phyloP scores from a whole-genome alignment of 179 eudicot genomes.

The Corrigiola litoralis region DNA sequence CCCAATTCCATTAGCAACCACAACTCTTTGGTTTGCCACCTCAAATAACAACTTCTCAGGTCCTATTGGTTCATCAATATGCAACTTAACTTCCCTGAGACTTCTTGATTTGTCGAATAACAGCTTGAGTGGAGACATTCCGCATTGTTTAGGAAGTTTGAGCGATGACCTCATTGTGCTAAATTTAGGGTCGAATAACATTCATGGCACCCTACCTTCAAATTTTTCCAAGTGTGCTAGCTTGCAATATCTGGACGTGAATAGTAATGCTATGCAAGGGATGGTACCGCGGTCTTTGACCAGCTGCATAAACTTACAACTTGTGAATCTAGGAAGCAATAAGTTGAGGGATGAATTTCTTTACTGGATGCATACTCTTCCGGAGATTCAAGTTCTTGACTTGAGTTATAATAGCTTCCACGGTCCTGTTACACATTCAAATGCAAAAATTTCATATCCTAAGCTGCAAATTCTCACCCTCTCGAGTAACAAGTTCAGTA shows the following conservation, averaged over 20 bases:
- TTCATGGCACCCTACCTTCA: slow-evolving; percentile 13
- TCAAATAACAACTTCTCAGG: slow-evolving; percentile 19
- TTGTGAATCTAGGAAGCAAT: slow-evolving; percentile 9
- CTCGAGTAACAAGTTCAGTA: slow-evolving; percentile 4
- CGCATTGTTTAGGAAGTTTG: slow-evolving; percentile 15
- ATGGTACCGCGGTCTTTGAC: slow-evolving; percentile 8
- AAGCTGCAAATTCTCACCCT: slow-evolving; percentile 14
- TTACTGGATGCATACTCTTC: slow-evolving; percentile 3
- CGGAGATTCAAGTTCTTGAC: slow-evolving; percentile 9
- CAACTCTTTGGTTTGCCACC: neutral
- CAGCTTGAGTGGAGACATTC: slow-evolving; percentile 19
- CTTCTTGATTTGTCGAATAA: slow-evolving; percentile 23
- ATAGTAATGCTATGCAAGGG: slow-evolving; percentile 14
- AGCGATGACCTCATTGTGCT: slow-evolving; percentile 8
- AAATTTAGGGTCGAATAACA: slow-evolving; percentile 14
- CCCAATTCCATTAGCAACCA: slow-evolving; percentile 16
- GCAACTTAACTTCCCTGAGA: slow-evolving; percentile 1
- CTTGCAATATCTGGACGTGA: slow-evolving; percentile 11
- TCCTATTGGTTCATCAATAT: slow-evolving; percentile 2
- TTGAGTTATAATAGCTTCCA: slow-evolving; percentile 6
- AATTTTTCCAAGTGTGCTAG: neutral
- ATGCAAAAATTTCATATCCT: neutral
- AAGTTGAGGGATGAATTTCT: slow-evolving; percentile 8
- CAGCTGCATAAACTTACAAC: neutral
- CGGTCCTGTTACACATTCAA: neutral